Evolutionary conservation across 2,329 filamentous ascomycete genomes (phyloP), one percentile per base, ranked within the genome.

Genomic region (Colletotrichum filicis): DNA sequence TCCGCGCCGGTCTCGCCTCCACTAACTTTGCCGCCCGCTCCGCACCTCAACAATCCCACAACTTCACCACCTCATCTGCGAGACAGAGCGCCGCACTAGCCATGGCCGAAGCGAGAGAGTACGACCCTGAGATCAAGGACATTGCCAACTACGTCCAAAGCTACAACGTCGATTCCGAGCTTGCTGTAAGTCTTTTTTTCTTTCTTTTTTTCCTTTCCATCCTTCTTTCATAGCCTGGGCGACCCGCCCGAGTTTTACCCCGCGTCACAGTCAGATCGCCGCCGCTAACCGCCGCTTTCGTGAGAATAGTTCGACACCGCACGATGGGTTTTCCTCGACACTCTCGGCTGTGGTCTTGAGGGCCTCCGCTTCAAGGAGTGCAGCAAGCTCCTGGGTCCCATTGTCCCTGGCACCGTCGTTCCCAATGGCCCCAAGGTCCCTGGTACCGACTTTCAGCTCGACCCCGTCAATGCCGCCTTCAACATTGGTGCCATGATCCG

Each of bases 401-500:
- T 96, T 77, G 96, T 99, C 63, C 92, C 94, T 74, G 97, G 96
- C 78, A 98, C 97, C 66, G 85, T 92, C 58, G 96, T 98, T 67
- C 96, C 97, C 81, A 95, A 98, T 81, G 97, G 97, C 77, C 93
- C 95, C 79, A 94, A 92, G 82, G 94, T 99, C 57, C 94, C 94
- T 53, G 97, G 97, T 76, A 98, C 97, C 37, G 91, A 93, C 77
- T 98, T 96, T 87, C 93, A 97, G 85, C 92, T 99, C 78, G 97
- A 98, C 83, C 97, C 97, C 52, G 92, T 98, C 82, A 96, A 96
- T 79, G 97, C 93, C 75, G 97, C 97, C 76, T 98, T 99, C 91
- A 98, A 98, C 89, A 98, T 99, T 79, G 97, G 97, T 79, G 94
- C 97, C 80, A 97, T 98, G 93, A 98, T 99, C 87, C 91, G 97